Conservation (phyloP, 1,284 basidiomycete species). For the Ceratobasidium sp. region DNA sequence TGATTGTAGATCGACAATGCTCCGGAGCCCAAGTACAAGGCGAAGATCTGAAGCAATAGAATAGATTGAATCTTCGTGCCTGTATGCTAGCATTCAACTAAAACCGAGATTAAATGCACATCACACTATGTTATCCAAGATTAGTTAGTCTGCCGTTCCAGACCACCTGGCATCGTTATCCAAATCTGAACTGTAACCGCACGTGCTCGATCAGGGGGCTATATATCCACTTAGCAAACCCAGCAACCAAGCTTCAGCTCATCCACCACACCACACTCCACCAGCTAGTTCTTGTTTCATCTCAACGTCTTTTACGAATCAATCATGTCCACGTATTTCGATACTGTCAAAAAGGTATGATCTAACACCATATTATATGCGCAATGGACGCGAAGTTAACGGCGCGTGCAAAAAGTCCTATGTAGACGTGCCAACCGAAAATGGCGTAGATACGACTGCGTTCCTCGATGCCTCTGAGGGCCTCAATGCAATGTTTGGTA, state of each 20-base stretch:
- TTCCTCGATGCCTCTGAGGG: constrained; percentile 94
- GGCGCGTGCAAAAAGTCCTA: constrained; percentile 74
- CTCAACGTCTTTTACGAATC: constrained; percentile 17
- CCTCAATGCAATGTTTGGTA: constrained; percentile 92
- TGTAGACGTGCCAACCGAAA: constrained; percentile 88
- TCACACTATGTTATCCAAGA: too few relatives aligned
- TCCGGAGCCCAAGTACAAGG: constrained; percentile 22
- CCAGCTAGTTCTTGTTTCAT: not conserved
- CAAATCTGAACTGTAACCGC: not conserved
- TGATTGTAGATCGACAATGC: constrained; percentile 20
- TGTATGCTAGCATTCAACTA: too few relatives aligned
- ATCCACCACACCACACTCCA: constrained; percentile 20
- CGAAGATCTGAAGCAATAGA: not conserved
- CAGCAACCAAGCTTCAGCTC: constrained; percentile 19
- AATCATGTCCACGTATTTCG: constrained; percentile 87
- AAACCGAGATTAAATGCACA: too few relatives aligned
- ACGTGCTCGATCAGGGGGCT: constrained; percentile 37
- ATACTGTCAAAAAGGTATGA: constrained; percentile 82
- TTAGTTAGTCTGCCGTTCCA: too few relatives aligned
- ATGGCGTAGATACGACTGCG: constrained; percentile 87
- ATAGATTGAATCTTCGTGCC: not conserved
- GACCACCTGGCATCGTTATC: not conserved
- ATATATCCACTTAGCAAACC: constrained; percentile 2
- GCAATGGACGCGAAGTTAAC: not conserved
- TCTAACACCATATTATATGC: not conserved